These are phyloP conservation scores for Eurotiales sp. DNA, from an alignment of 2,329 filamentous ascomycete genomes.

Conservation along the genomic window DNA sequence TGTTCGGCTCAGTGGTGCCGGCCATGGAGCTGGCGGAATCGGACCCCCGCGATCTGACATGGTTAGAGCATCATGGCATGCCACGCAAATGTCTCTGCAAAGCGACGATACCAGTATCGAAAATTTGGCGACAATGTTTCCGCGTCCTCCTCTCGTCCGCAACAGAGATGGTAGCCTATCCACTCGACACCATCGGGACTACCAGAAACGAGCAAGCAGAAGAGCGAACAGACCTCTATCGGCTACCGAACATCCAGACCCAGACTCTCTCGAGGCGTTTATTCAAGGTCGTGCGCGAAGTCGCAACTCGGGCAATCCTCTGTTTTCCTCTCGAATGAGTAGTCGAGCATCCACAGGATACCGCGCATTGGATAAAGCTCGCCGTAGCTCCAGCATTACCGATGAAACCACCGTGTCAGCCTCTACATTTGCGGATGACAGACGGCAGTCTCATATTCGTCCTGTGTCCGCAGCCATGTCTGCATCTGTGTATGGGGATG, in stretches of 20 bases:
- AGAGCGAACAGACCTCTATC: conserved; percentile 28
- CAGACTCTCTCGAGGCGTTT: conserved; percentile 37
- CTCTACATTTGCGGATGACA: conserved; percentile 30
- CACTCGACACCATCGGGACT: conserved; percentile 17
- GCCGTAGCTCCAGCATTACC: conserved; percentile 32
- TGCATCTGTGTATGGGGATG: conserved; percentile 33
- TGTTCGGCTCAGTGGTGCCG: conserved; percentile 38
- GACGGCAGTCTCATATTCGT: conserved; percentile 29
- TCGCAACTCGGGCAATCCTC: conserved; percentile 36
- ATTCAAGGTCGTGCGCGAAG: conserved; percentile 36
- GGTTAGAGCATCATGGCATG: conserved; percentile 37
- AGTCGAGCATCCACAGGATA: conserved; percentile 31
- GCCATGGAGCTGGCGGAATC: conserved; percentile 39
- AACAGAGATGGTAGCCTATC: conserved; percentile 26
- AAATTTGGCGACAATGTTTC: conserved; percentile 34
- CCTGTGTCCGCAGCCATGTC: conserved; percentile 33
- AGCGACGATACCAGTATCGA: conserved; percentile 33
- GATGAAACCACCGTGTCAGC: conserved; percentile 31
- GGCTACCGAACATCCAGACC: conserved; percentile 30
- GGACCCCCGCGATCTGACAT: conserved; percentile 33
- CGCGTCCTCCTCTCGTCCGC: conserved; percentile 28
- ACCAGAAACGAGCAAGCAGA: conserved; percentile 28
- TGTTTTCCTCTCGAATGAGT: conserved; percentile 34
- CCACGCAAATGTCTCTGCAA: conserved; percentile 29
- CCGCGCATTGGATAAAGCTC: conserved; percentile 32